Percentiles rank a stretch among this genome's conserved stretches.
Evolutionary conservation across 352 stramenopile genomes (phyloP).

Genomic region (Discostella stelligera): DNA sequence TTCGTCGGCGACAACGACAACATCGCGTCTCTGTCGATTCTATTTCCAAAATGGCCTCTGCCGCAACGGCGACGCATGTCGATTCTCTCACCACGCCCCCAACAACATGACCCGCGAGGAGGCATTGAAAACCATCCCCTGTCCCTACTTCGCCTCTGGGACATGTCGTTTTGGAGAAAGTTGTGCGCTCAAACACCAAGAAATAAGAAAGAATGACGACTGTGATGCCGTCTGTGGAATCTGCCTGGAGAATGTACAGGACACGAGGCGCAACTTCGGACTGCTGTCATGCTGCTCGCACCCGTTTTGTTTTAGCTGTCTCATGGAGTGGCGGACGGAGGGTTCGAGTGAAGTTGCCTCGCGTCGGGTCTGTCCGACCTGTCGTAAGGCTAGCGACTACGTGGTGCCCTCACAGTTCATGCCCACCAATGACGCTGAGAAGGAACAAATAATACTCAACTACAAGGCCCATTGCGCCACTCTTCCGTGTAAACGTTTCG

Average conservation of each 20-base stretch:
- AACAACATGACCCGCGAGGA: conserved; percentile 26
- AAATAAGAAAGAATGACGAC: conserved; percentile 6
- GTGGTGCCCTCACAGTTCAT: conserved; percentile 43
- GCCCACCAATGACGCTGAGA: conserved; percentile 27
- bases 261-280: conserved; percentile 22
- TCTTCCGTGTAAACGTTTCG: conserved; percentile 49
- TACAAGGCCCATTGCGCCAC: conserved; percentile 39
- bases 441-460: conserved; percentile 30
- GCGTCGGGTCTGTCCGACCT: conserved; percentile 48
- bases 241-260: conserved; percentile 35
- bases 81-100: conserved; percentile 33
- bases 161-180: conserved; percentile 40
- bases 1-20: too few relatives aligned
- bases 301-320: conserved; percentile 49
- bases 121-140: conserved; percentile 40
- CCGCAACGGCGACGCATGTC: conserved; percentile 32
- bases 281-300: conserved; percentile 55
- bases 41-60: conserved; percentile 40
- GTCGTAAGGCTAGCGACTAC: conserved; percentile 41
- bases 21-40: conserved; percentile 47
- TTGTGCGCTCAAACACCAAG: conserved; percentile 43
- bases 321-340: conserved; percentile 56
- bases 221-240: conserved; percentile 38
- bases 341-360: conserved; percentile 22
- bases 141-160: conserved; percentile 33